Conservation (phyloP, 2,329 filamentous ascomycete genomes). For the Arthroderma sp. region DNA sequence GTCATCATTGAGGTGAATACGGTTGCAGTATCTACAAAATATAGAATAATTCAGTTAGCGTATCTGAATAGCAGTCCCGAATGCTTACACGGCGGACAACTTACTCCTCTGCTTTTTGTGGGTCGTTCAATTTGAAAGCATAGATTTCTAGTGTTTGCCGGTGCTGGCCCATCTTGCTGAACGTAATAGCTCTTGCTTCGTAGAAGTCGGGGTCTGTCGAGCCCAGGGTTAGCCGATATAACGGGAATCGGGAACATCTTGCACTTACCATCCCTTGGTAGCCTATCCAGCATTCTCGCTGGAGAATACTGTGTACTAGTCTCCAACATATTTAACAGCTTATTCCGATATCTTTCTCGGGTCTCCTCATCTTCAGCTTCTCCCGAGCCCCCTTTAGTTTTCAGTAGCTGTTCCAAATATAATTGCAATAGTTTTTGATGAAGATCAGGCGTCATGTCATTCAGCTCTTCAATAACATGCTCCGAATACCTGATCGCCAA, state of each 20-base stretch:
- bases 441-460: slow-evolving; percentile 71
- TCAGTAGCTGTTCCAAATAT: slow-evolving; percentile 45
- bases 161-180: slow-evolving; percentile 91
- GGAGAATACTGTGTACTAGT: slow-evolving; percentile 70
- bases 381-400: slow-evolving; percentile 25
- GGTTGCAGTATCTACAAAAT: slow-evolving; percentile 65
- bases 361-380: slow-evolving; percentile 28
- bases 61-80: too few species aligned
- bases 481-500: slow-evolving; percentile 77
- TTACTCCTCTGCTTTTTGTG: slow-evolving; percentile 82
- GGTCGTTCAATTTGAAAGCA: slow-evolving; percentile 84
- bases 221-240: not conserved
- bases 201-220: slow-evolving; percentile 67
- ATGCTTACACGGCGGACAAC: not conserved
- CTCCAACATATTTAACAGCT: slow-evolving; percentile 61
- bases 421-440: slow-evolving; percentile 73
- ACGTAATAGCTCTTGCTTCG: slow-evolving; percentile 76
- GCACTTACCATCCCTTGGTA: slow-evolving; percentile 63
- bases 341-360: slow-evolving; percentile 48
- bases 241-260: slow-evolving; percentile 3
- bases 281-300: slow-evolving; percentile 58
- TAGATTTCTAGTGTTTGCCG: slow-evolving; percentile 95
- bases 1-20: slow-evolving; percentile 54
- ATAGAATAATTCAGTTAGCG: too few species aligned
- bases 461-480: slow-evolving; percentile 76